A percentile compares a stretch with the other conserved stretches of the same genome.
phyloP scores from a whole-genome alignment of 441 rosid species.

The Arabidopsis hybrid region DNA sequence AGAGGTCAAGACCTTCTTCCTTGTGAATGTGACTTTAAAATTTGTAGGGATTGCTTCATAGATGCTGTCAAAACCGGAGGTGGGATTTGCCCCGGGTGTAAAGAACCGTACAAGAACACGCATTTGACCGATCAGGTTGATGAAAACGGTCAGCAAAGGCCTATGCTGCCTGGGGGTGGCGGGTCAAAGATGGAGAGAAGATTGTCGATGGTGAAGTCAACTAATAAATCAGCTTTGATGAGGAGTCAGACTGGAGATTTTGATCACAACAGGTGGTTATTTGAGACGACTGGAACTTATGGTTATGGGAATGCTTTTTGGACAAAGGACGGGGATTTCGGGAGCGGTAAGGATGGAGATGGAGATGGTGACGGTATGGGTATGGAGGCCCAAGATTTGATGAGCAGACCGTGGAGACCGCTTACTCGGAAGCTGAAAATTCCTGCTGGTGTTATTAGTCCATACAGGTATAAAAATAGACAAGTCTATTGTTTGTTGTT shows the following conservation, averaged over 20 bases:
- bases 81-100: constrained; percentile 92
- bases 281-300: constrained; percentile 85
- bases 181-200: constrained; percentile 89
- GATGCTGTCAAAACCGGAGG: constrained; percentile 86
- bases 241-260: constrained; percentile 94
- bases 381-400: constrained; percentile 70
- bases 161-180: constrained; percentile 65
- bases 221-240: constrained; percentile 73
- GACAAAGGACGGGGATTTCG: constrained; percentile 82
- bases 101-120: constrained; percentile 79
- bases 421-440: constrained; percentile 88
- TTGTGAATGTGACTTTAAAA: constrained; percentile 95
- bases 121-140: constrained; percentile 66
- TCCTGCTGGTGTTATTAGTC: constrained; percentile 90
- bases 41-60: constrained; percentile 84
- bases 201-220: constrained; percentile 88
- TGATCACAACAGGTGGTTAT: constrained; percentile 90
- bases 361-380: constrained; percentile 54
- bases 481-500: neutral
- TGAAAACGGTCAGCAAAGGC: constrained; percentile 63
- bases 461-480: constrained; percentile 63
- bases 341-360: constrained; percentile 57
- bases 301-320: constrained; percentile 96
- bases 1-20: constrained; percentile 90
- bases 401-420: constrained; percentile 94